Evolutionary conservation across 345 rosid species (phyloP), one percentile per base, ranked within the genome.

Genomic region (Citrus hindsii): DNA sequence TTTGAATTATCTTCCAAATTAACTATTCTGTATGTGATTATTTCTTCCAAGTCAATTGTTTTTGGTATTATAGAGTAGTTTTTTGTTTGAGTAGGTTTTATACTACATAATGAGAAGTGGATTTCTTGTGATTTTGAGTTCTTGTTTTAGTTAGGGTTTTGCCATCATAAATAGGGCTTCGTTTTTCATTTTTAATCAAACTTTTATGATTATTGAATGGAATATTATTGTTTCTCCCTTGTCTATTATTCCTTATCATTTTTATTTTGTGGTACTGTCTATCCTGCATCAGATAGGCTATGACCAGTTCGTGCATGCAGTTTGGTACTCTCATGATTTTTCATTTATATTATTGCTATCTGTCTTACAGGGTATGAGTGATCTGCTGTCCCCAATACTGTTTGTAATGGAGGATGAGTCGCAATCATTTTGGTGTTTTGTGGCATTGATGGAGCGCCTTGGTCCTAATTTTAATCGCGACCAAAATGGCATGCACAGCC

Each of bases 401-500:
- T 97, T 84, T 82, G 94, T 94, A 38, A 90, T 91, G 93, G 90
- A 78, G 82, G 94, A 97, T 25, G 99, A 94, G 76, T 92, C 98
- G 5, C 93, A 93, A 84, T 79, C 99, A 46, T 97, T 97, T 88
- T 97, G 99, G 99, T 93, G 98, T 87, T 93, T 97, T 82, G 97
- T 92, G 79, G 88, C 94, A 27, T 71, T 94, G 83, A 93, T 97
- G 98, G 98, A 93, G 85, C 92, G 94, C n/a, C 94, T 97, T 80
- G 99, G 98, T 64, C 97, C 99, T 83, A 97, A 97, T 84, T 97
- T 94, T 69, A 97, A 97, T 77, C 94, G 98, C 55, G 99, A 97
- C 80, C 98, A 97, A 80, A 97, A 83, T 83, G 99, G 99, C 82
- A 93, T 97, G 99, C 99, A 92, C 83, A 79, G 97, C 79, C 99